Evolutionary conservation across 805 yeast genomes (phyloP), one percentile per base, ranked within the genome.

Genomic region (Kazachstania bromeliacearum): DNA sequence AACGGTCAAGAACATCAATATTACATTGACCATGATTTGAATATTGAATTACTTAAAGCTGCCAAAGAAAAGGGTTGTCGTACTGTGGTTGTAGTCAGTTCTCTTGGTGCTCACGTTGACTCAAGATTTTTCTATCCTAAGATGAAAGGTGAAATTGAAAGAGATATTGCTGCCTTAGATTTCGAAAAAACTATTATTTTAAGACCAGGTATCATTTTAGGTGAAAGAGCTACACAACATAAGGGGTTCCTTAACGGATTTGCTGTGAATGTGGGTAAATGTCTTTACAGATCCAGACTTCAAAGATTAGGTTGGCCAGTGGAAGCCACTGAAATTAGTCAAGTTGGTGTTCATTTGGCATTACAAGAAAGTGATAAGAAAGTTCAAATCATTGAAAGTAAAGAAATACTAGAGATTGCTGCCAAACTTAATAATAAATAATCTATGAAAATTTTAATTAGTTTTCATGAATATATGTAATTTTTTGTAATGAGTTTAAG

Each of bases 1-100:
- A 95, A 85, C 4, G 94, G 95, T 13, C 61, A 75, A n/a, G 83
- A 72, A 17, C 70, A 74, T 18, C 92, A 83, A 59, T 67, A 70
- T 45, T 66, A 68, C 47, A 76, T 87, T 46, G 96, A 87, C 51
- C 73, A 77, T 46, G 94, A 82, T 38, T 63, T 79, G 47, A 85
- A 84, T 51, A 54, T 72, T 28, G 74, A 67, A 27, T 61, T 79
- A 25, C 94, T 94, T 4, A 71, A 74, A 46, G 79, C 78, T 5
- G 95, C 95, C 1, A 79, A 74, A 52, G 74, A 64, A 4, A 69
- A 71, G 2, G 92, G 92, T 1, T 75, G 75, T 45, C 67, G 70
- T 27, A 79, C 85, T 1, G 75, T 73, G 44, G 77, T 87, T 3
- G 53, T 87, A 10, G 70, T 87, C 4, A 75, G 87, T 3, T 63